Percentiles rank a stretch among this genome's conserved stretches.
Conservation (phyloP, 2,329 filamentous ascomycete species). For the Ophiocordyceps robertsii region DNA sequence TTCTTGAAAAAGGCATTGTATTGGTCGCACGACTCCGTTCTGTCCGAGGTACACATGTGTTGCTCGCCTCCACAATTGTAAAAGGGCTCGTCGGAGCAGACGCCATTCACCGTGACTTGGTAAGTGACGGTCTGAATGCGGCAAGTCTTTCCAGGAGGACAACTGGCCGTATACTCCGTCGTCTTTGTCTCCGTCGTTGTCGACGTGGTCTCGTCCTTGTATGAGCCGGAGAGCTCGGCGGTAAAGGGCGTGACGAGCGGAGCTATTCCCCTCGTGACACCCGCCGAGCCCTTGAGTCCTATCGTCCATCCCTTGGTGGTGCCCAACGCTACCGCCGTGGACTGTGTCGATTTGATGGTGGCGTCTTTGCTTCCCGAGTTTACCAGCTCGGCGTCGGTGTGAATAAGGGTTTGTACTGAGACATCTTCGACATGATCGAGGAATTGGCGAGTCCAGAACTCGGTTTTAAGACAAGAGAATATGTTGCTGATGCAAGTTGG, state of each 20-base stretch:
- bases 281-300: neutral
- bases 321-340: slow-evolving; percentile 3
- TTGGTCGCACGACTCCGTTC: too few species aligned
- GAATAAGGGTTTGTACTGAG: neutral
- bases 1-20: too few species aligned
- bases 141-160: neutral
- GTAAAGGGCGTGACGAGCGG: neutral
- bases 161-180: neutral
- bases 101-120: neutral
- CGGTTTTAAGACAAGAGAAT: neutral
- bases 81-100: slow-evolving; percentile 2
- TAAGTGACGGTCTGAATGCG: neutral
- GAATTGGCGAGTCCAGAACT: neutral
- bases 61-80: slow-evolving; percentile 4
- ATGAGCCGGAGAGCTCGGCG: neutral
- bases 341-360: slow-evolving; percentile 11
- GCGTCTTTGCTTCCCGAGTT: neutral
- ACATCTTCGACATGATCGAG: neutral
- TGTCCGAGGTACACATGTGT: neutral
- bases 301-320: slow-evolving; percentile 1
- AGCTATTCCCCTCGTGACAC: neutral
- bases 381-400: neutral
- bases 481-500: neutral
- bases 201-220: neutral
- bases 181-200: neutral